Evolutionary conservation across 345 rosid genomes (phyloP).

Genomic region (Camelina laxa): DNA sequence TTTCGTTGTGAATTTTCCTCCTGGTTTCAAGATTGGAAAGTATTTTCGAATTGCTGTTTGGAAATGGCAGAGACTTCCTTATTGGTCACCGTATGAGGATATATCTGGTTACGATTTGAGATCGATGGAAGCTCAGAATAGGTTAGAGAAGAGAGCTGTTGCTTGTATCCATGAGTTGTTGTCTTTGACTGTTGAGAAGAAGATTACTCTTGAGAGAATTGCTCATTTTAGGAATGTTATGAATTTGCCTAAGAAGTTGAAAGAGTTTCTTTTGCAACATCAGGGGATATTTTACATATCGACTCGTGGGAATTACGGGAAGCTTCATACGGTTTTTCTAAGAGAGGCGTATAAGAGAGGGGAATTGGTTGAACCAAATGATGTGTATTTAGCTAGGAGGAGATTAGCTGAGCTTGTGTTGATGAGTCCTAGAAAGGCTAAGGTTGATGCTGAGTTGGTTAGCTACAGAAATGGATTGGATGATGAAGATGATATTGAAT

Average conservation of each 20-base stretch:
- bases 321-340: slow-evolving; percentile 89
- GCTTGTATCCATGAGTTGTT: slow-evolving; percentile 88
- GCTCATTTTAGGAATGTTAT: slow-evolving; percentile 86
- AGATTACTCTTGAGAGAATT: slow-evolving; percentile 85
- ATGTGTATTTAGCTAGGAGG: slow-evolving; percentile 81
- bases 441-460: slow-evolving; percentile 69
- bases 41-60: slow-evolving; percentile 88
- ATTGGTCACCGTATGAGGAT: slow-evolving; percentile 96
- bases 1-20: slow-evolving; percentile 81
- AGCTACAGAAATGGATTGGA: slow-evolving; percentile 51
- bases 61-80: slow-evolving; percentile 96
- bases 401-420: slow-evolving; percentile 78
- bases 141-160: slow-evolving; percentile 94
- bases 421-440: slow-evolving; percentile 74
- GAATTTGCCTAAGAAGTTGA: slow-evolving; percentile 83
- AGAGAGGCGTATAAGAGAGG: slow-evolving; percentile 88
- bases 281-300: slow-evolving; percentile 95
- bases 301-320: slow-evolving; percentile 92
- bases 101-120: slow-evolving; percentile 82
- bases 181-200: slow-evolving; percentile 85
- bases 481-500: slow-evolving; percentile 54
- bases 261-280: slow-evolving; percentile 85
- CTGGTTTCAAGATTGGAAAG: slow-evolving; percentile 93
- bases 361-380: slow-evolving; percentile 78
- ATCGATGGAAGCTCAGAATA: slow-evolving; percentile 88